Percentiles rank a stretch among this genome's conserved stretches.
Evolutionary conservation across 768 basidiomycete species (phyloP).

Genomic region (Panaeolus papilionaceus): DNA sequence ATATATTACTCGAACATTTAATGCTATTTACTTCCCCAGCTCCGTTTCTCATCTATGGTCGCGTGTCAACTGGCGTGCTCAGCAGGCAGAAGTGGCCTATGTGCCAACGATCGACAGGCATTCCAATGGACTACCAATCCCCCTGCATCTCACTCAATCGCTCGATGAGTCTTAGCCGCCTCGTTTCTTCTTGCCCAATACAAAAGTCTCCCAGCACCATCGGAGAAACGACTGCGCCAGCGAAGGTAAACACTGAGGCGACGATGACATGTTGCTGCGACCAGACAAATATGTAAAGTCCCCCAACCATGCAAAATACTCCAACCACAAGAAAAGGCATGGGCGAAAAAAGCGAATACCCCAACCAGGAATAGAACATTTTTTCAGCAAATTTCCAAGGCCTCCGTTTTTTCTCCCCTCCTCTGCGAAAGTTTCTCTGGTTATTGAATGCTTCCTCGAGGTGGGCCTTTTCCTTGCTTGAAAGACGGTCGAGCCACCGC

Average conservation of each 20-base stretch:
- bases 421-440: not conserved
- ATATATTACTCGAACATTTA: not conserved
- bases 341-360: slow-evolving; percentile 17
- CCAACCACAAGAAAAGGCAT: slow-evolving; percentile 23
- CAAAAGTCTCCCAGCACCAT: slow-evolving; percentile 17
- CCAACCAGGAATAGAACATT: slow-evolving; percentile 15
- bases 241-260: slow-evolving; percentile 14
- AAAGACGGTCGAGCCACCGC: slow-evolving; percentile 22
- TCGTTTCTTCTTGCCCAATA: slow-evolving; percentile 9
- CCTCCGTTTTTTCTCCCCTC: not conserved
- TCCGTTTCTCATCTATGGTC: not conserved
- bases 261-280: slow-evolving; percentile 20
- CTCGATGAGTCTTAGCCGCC: slow-evolving; percentile 16
- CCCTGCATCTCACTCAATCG: slow-evolving; percentile 23
- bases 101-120: no score
- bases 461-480: slow-evolving; percentile 13
- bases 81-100: not conserved
- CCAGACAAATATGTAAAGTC: slow-evolving; percentile 20
- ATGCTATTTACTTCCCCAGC: not conserved
- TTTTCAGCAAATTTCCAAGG: not conserved
- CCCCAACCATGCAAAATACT: slow-evolving; percentile 18
- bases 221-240: slow-evolving; percentile 12
- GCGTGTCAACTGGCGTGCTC: not conserved
- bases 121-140: slow-evolving; percentile 17
- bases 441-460: slow-evolving; percentile 13